Base-by-base conservation (phyloP, 768 basidiomycete species). In the Sistotremastrum suecicum region DNA sequence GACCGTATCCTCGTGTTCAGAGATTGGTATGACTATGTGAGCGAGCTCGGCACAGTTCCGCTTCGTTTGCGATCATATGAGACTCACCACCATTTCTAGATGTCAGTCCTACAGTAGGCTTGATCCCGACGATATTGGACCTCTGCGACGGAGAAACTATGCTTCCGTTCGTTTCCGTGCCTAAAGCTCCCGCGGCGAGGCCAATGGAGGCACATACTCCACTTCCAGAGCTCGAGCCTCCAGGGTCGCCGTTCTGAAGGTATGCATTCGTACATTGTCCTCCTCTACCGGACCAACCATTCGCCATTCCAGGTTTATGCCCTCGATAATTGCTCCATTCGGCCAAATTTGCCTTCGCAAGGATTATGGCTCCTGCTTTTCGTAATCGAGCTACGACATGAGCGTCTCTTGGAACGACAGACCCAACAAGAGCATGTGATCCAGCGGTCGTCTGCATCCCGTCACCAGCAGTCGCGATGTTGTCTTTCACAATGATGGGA, bases 91-190 rank as follows among this genome's bases (percentile, higher is more conserved):
- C 77, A 11, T 74, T 71, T 10, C 75, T 64, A 4, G 75, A 78
- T 3, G 74, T 76, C 34, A 76, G 56, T 0, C 77, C 77, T 5
- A 78, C 66, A 2, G 73, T 78, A 0, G 78, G 74, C 51, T 76
- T 77, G 41, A 79, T 73, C 0, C 76, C 77, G 3, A 65, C 76
- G 4, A 78, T 37, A 50, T 77, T 77, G 44, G 77, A 76, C n/a
- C 65, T 57, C 51, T 64, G 65, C 0, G 70, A 57, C 28, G 75
- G 78, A 49, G 67, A 75, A 3, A 65, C 70, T 29, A 76, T 75
- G 44, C 74, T 74, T 5, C 76, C 73, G 47, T 71, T 67, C 0
- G 74, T 74, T 46, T 75, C 73, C 3, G 71, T 65, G 7, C 57
- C 58, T 33, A 75, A 59, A 0, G 68, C 58, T 1, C 71, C 70